Evolutionary conservation across 139 green algal species (phyloP).

Genomic region (Chlamydomonas applanata): DNA sequence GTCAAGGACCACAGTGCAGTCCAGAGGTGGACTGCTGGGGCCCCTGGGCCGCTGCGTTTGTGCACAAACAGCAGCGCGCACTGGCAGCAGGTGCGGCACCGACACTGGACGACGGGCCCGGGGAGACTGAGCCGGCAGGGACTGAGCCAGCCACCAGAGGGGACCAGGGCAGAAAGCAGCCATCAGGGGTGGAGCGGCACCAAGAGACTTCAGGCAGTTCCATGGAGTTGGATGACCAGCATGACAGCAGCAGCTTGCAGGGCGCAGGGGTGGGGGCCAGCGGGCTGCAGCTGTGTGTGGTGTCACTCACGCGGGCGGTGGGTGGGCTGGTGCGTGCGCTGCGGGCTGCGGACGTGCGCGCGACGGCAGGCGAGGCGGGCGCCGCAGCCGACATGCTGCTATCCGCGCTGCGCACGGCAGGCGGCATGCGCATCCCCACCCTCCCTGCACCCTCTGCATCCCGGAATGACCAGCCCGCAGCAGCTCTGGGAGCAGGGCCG

Average conservation of each 20-base stretch:
- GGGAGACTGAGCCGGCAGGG: too few species aligned
- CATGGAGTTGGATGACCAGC: too few species aligned
- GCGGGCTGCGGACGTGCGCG: neutral
- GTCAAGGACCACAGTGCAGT: too few species aligned
- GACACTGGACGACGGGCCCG: too few species aligned
- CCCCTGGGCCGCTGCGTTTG: neutral
- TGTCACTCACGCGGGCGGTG: neutral
- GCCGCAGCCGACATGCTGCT: neutral
- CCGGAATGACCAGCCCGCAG: neutral
- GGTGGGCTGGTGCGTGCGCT: neutral
- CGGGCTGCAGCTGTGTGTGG: neutral
- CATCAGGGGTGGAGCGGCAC: too few species aligned
- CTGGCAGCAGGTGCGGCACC: neutral
- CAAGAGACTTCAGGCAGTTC: too few species aligned
- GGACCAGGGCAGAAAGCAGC: too few species aligned
- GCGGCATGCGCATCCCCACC: neutral
- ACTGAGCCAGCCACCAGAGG: too few species aligned
- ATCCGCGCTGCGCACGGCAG: too few species aligned
- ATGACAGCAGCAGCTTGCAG: neutral
- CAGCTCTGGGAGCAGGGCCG: conserved; percentile 1
- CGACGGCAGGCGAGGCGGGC: neutral
- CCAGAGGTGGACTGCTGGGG: conserved; percentile 11
- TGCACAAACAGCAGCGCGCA: neutral
- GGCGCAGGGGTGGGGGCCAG: too few species aligned
- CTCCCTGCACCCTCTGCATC: too few species aligned